Conservation (phyloP, 805 yeast genomes). For the Scheffersomyces spartinae region DNA sequence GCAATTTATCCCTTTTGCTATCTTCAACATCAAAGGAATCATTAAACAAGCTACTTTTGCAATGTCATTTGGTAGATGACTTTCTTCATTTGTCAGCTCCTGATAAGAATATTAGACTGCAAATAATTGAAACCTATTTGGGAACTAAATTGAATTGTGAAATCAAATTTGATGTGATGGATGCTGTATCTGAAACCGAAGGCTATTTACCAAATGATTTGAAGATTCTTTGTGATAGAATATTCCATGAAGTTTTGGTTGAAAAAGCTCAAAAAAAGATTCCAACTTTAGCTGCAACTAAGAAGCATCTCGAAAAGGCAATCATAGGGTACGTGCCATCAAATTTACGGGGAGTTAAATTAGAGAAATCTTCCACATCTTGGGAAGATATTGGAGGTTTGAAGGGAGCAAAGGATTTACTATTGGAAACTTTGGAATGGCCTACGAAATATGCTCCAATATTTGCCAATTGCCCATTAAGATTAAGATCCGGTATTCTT, state of each 20-base stretch:
- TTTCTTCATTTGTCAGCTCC: slow-evolving; percentile 56
- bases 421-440: slow-evolving; percentile 91
- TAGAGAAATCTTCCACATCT: slow-evolving; percentile 60
- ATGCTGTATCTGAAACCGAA: slow-evolving; percentile 57
- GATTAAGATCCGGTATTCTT: slow-evolving; percentile 81
- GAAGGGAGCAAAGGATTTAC: slow-evolving; percentile 56
- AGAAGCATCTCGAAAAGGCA: slow-evolving; percentile 39
- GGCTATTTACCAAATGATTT: slow-evolving; percentile 84
- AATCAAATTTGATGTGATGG: slow-evolving; percentile 33
- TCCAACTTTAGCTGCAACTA: too few relatives aligned
- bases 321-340: slow-evolving; percentile 68
- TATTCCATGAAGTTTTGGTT: slow-evolving; percentile 39
- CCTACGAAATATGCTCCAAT: slow-evolving; percentile 94
- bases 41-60: slow-evolving; percentile 47
- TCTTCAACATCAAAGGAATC: slow-evolving; percentile 55
- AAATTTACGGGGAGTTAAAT: slow-evolving; percentile 73
- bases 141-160: slow-evolving; percentile 13
- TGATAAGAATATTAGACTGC: slow-evolving; percentile 44
- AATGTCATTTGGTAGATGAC: slow-evolving; percentile 62
- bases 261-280: slow-evolving; percentile 3
- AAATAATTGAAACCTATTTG: slow-evolving; percentile 32
- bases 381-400: slow-evolving; percentile 93
- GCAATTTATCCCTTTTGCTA: slow-evolving; percentile 45
- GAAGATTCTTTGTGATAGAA: slow-evolving; percentile 58
- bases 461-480: slow-evolving; percentile 76